phyloP scores from a whole-genome alignment of 2,329 filamentous ascomycete species.

The Colletotrichum salicis region DNA sequence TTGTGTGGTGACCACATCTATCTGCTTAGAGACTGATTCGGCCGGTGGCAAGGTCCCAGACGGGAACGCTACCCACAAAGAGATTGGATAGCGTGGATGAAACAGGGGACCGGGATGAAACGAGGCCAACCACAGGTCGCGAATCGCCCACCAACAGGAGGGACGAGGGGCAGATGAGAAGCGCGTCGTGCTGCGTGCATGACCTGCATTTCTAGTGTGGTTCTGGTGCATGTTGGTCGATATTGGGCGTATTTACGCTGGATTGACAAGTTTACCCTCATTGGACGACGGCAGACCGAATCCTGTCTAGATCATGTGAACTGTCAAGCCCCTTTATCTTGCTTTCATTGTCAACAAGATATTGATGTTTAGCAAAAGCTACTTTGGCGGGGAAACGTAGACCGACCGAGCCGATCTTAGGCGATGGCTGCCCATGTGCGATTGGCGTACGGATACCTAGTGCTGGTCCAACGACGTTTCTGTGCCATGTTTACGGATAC shows the following conservation, averaged over 20 bases:
- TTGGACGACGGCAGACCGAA: not conserved
- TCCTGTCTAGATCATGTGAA: not conserved
- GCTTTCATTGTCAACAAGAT: conserved; percentile 1
- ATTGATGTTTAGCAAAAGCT: not conserved
- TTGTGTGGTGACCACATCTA: not conserved
- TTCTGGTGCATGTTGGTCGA: conserved; percentile 20
- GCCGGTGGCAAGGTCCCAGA: not conserved
- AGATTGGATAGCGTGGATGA: conserved; percentile 10
- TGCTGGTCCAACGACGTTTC: not conserved
- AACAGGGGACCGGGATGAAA: conserved; percentile 23
- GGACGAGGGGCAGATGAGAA: conserved; percentile 8
- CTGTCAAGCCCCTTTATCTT: conserved; percentile 2
- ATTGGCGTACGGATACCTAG: not conserved
- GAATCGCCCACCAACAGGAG: not conserved
- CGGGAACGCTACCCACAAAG: conserved; percentile 23
- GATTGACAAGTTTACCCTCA: not conserved
- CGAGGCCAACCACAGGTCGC: conserved; percentile 19
- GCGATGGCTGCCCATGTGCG: not conserved
- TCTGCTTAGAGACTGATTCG: not conserved
- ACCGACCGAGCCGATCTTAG: not conserved
- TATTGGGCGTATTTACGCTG: conserved; percentile 15
- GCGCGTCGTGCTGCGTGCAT: conserved; percentile 21
- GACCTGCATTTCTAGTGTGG: conserved; percentile 23
- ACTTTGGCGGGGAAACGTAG: not conserved
- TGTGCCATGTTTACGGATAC: not conserved